These are phyloP conservation scores for Alternaria consortialis DNA, from an alignment of 2,329 filamentous ascomycete genomes.

Conservation along the genomic window DNA sequence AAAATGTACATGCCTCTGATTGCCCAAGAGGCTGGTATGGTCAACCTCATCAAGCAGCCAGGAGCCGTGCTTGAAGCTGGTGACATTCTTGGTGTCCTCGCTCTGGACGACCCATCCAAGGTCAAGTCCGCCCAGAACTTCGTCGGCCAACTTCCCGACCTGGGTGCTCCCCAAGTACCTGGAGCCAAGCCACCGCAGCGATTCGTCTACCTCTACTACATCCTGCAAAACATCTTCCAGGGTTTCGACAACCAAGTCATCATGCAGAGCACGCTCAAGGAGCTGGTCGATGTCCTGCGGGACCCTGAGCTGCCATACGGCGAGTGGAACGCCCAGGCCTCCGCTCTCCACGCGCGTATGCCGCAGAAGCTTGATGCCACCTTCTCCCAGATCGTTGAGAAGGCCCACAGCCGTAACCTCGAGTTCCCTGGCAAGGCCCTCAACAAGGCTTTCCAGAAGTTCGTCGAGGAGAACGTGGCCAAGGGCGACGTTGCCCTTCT, in stretches of 20 bases:
- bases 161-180: conserved; percentile 85
- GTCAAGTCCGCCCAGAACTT: conserved; percentile 97
- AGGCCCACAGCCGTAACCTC: conserved; percentile 75
- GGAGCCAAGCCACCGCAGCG: conserved; percentile 92
- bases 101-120: conserved; percentile 91
- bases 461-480: conserved; percentile 85
- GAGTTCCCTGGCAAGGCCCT: conserved; percentile 95
- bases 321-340: conserved; percentile 95
- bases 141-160: conserved; percentile 85
- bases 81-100: conserved; percentile 96
- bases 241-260: conserved; percentile 98
- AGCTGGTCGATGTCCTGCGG: conserved; percentile 88
- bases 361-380: conserved; percentile 87
- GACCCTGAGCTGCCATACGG: conserved; percentile 92
- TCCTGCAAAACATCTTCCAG: conserved; percentile 85
- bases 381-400: conserved; percentile 86
- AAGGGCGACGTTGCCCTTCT: conserved; percentile 77
- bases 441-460: conserved; percentile 83
- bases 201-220: conserved; percentile 78
- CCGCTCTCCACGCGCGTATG: conserved; percentile 96
- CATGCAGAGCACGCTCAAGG: conserved; percentile 86
- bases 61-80: conserved; percentile 97
- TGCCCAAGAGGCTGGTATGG: conserved; percentile 91
- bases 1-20: conserved; percentile 99
- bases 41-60: conserved; percentile 98